Evolutionary conservation across 2,329 filamentous ascomycete species (phyloP), one percentile per base, ranked within the genome.

Genomic region (Pseudodiploospora longispora): DNA sequence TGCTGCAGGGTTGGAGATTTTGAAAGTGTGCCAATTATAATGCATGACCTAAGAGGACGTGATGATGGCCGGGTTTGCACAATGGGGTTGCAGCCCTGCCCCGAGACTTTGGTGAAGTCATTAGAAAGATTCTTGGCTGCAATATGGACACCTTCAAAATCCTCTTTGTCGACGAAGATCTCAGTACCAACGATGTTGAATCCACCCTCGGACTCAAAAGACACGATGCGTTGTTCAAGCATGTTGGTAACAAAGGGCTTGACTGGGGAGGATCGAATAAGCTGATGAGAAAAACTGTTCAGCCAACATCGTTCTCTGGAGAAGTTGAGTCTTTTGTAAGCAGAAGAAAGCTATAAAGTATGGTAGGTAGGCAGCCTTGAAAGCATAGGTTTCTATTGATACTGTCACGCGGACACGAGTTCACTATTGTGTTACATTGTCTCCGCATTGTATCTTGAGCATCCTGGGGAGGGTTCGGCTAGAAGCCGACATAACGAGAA

Each of bases 71-170:
- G 38, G 30, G 36, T 31, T 32, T 47, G 43, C 35, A 47, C 43
- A 38, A 48, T 41, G 9, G 36, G 29, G 29, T 49, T 49, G 43
- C 46, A 39, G 35, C 38, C 29, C 27, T 37, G 40, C 10, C 45
- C 48, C 2, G 56, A 56, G 30, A 61, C 57, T 6, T 45, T 55
- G 4, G 50, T 45, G 32, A 61, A 57, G 41, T 61, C 59, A 36
- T 51, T 48, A 30, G 55, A 53, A 6, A 66, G 46, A 19, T 60
- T 64, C 30, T 53, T 47, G 8, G 55, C 60, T 5, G 63, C 62
- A 30, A 65, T 64, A 28, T 57, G 55, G 10, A 66, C 50, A 7
- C 63, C 63, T 4, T 55, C 39, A 10, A 52, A 54, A 35, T 66
- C 61, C 40, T 54, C 54, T 6, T 55, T 44, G 12, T 61, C 55